Evolutionary conservation across 192 early-diverging fungal species (phyloP), one percentile per base, ranked within the genome.

Genomic region (Allomyces javanicus): DNA sequence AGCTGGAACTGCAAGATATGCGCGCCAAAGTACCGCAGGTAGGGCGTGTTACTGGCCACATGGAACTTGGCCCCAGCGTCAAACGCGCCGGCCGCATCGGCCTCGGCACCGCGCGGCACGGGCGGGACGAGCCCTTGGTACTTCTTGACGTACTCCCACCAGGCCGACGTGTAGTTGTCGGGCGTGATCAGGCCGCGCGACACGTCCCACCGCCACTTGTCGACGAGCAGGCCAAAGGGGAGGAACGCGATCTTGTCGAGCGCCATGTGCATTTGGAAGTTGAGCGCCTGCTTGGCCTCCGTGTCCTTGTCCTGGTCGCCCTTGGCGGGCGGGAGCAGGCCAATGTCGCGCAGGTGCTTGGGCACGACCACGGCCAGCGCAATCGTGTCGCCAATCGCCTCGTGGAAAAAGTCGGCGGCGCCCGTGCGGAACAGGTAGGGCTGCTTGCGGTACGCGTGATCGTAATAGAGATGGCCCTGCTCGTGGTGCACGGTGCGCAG

Each of bases 381-480:
- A 9, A 72, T 68, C 1, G 68, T 64, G 66, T 73, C 68, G 24
- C 68, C 69, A 64, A 70, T 70, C 24, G 69, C 72, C 64, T 74
- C 67, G 65, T 73, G 73, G 68, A 74, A 74, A 44, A 67, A 67
- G 40, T 74, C 73, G 62, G 70, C 67, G 9, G 73, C 73, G 0
- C 70, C 71, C 24, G 12, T 25, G 5, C 73, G 70, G 70, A 61
- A 74, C 33, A 63, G 24, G 45, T 55, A 33, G 43, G 73, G 73
- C 24, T 65, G 70, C 0, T 68, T 10, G 14, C 62, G 25, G 71
- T 74, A 74, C 45, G 73, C 61, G 44, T 66, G 73, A 63, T 72
- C 67, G 61, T 74, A 74, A 70, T 69, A 72, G 22, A 74, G n/a
- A 63, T 74, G 73, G 0, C 73, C 73, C 26, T 74, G 73, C 62